Evolutionary conservation across 2,329 filamentous ascomycete genomes (phyloP).

Genomic region (Didymellaceae sp.): DNA sequence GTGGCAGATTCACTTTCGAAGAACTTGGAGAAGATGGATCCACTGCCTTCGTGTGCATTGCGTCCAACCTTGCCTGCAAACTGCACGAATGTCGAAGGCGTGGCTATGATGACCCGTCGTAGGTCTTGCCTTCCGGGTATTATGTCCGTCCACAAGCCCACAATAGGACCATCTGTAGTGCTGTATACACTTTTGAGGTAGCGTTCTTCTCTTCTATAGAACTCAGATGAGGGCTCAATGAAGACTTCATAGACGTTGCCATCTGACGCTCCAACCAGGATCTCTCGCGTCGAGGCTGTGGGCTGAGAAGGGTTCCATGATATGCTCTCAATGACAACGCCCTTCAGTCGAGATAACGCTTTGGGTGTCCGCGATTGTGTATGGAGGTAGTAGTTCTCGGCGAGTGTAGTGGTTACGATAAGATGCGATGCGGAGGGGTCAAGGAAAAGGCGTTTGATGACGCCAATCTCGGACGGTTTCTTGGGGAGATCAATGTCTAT

Average conservation of each 20-base stretch:
- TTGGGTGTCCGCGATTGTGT: constrained; percentile 91
- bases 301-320: constrained; percentile 95
- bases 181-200: constrained; percentile 86
- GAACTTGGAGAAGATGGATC: constrained; percentile 83
- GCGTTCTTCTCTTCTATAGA: constrained; percentile 93
- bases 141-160: constrained; percentile 83
- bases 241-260: constrained; percentile 95
- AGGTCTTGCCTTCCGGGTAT: constrained; percentile 72
- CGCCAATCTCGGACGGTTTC: constrained; percentile 85
- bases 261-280: constrained; percentile 88
- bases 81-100: constrained; percentile 78
- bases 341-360: constrained; percentile 79
- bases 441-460: constrained; percentile 95
- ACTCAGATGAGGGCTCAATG: constrained; percentile 92
- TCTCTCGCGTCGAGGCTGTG: constrained; percentile 92
- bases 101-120: constrained; percentile 79
- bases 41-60: constrained; percentile 76
- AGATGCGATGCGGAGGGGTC: constrained; percentile 96
- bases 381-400: constrained; percentile 98
- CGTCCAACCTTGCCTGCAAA: constrained; percentile 79
- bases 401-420: constrained; percentile 85
- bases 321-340: constrained; percentile 84
- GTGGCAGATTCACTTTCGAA: constrained; percentile 87
- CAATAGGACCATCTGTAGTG: constrained; percentile 80
- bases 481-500: constrained; percentile 96